These are phyloP conservation scores for Plasmodium gonderi DNA, from an alignment of 169 alveolate genomes.

Conservation along the genomic window DNA sequence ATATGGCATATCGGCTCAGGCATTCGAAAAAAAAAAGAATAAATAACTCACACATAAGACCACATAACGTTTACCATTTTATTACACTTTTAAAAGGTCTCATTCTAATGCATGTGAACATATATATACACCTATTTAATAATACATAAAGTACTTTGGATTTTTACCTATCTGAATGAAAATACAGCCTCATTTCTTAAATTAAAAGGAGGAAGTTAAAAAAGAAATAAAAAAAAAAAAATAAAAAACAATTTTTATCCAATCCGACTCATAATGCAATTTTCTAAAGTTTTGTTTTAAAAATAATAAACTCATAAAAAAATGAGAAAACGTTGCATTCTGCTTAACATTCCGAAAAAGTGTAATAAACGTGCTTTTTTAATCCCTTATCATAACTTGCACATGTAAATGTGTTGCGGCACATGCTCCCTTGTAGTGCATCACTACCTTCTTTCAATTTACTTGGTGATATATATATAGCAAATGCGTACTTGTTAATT, in stretches of 20 bases:
- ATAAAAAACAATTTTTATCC: background rate
- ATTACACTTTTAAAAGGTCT: no score
- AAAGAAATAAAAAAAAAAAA: background rate
- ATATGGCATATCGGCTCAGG: background rate
- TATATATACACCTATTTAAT: no score
- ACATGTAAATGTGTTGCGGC: background rate
- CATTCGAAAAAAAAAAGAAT: background rate
- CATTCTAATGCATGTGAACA: no score
- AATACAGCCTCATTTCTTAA: background rate
- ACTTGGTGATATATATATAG: background rate
- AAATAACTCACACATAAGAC: background rate
- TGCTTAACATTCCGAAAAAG: background rate
- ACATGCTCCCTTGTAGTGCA: background rate
- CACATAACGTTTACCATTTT: no score
- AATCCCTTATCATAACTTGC: background rate
- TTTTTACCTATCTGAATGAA: background rate
- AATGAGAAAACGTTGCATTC: background rate
- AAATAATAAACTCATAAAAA: background rate
- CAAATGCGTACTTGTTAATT: background rate
- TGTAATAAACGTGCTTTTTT: background rate
- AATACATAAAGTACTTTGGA: background rate
- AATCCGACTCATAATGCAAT: background rate
- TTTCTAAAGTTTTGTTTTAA: background rate
- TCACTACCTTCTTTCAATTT: background rate
- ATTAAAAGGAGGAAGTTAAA: background rate